A percentile compares a stretch with the other conserved stretches of the same genome.
These are phyloP conservation scores for Delonix regia DNA, from an alignment of 306 rosid genomes.

Conservation along the genomic window DNA sequence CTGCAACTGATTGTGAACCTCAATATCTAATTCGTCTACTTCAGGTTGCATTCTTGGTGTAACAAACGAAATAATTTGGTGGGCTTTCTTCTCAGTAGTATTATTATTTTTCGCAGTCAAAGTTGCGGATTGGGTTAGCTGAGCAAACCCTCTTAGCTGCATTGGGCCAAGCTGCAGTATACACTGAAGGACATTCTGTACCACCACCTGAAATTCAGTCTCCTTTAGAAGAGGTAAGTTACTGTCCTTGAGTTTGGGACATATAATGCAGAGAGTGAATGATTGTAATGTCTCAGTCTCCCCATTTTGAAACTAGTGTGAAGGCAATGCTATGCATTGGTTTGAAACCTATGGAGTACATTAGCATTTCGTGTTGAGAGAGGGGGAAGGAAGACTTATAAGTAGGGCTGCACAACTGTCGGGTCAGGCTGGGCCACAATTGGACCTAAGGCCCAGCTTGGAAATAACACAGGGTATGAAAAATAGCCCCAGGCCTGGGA, in stretches of 20 bases:
- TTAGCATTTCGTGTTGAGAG: conserved; percentile 15
- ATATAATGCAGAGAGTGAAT: conserved; percentile 15
- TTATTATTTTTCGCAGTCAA: conserved; percentile 47
- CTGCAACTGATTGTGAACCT: conserved; percentile 95
- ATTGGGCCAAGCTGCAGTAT: conserved; percentile 87
- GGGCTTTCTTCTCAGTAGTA: conserved; percentile 33
- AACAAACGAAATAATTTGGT: conserved; percentile 31
- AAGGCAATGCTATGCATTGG: conserved; percentile 17
- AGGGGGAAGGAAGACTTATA: background rate
- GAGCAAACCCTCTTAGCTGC: conserved; percentile 96
- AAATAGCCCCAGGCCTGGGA: too few relatives aligned
- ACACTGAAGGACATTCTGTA: conserved; percentile 69
- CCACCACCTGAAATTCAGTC: conserved; percentile 69
- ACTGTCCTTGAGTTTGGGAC: conserved; percentile 28
- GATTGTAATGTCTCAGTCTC: conserved; percentile 17
- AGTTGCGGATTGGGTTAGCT: conserved; percentile 86
- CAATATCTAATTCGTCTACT: conserved; percentile 79
- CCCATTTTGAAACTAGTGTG: conserved; percentile 18
- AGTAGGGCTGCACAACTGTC: too few relatives aligned
- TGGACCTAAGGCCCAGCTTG: too few relatives aligned
- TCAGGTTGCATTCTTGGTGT: conserved; percentile 61
- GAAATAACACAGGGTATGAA: too few relatives aligned
- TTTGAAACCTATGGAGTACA: conserved; percentile 21
- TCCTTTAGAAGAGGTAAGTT: conserved; percentile 82
- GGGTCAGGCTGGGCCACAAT: too few relatives aligned